Evolutionary conservation across 345 rosid genomes (phyloP), one percentile per base, ranked within the genome.

Genomic region (Conringia planisiliqua): DNA sequence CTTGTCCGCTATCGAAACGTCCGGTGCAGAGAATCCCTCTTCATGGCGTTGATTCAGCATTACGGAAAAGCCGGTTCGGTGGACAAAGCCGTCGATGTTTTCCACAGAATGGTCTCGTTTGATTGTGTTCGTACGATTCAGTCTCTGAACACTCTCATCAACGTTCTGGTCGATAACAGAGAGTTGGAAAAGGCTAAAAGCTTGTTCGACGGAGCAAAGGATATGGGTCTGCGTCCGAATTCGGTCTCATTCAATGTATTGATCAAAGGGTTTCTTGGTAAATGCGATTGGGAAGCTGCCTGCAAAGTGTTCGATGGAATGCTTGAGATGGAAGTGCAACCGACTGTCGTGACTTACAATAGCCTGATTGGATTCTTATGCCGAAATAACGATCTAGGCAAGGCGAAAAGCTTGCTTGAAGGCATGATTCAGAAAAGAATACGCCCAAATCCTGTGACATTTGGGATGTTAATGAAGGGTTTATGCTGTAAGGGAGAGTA

Each of bases 391-490:
- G 89, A 86, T 6, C 7, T 84, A 12, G 82, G 24, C 4, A 82
- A 84, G 74, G 96, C 88, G 0, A 85, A 79, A 58, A 58, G 48
- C 20, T 73, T 88, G 78, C 66, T 88, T 64, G 75, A 86, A 59
- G 89, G 83, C 30, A 87, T 85, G 88, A 40, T 79, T 29, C 46
- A 54, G 77, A 88, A 88, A 59, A 75, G 89, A 51, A 88, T 81
- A 60, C 66, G 72, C 4, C 91, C 93, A 0, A 86, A 82, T 83
- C 82, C 82, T 2, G 80, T 87, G 39, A 90, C 93, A 1, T 88
- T 83, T 75, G 89, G 88, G 6, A 76, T 90, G 80, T 82, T 90
- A 30, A 90, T 90, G 96, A 85, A 84, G 66, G 89, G 98, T 72
- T 79, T 88, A 77, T 94, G 98, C 66, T 35, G 54, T 10, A 42